phyloP scores from a whole-genome alignment of 352 stramenopile genomes.

The Globisporangium spinosum region DNA sequence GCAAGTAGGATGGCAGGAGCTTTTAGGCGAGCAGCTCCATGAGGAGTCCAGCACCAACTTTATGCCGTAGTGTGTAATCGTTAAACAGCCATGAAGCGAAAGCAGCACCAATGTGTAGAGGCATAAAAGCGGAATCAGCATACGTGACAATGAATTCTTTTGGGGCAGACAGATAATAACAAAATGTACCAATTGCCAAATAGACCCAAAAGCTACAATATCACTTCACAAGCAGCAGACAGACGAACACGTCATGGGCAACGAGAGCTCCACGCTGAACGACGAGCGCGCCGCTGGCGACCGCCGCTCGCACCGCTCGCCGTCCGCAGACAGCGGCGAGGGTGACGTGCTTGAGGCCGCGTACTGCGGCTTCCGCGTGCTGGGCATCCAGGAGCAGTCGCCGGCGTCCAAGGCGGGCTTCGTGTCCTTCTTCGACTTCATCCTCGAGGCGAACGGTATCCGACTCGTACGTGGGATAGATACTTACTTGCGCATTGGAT shows the following conservation, averaged over 20 bases:
- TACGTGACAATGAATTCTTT: no score
- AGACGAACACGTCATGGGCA: slow-evolving; percentile 33
- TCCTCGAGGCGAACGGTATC: slow-evolving; percentile 92
- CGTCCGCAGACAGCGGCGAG: slow-evolving; percentile 14
- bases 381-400: slow-evolving; percentile 95
- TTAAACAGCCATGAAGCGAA: not conserved
- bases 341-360: slow-evolving; percentile 48
- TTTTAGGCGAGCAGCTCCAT: not conserved
- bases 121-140: no score
- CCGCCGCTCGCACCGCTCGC: slow-evolving; percentile 9
- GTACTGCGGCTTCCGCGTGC: slow-evolving; percentile 91
- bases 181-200: not conserved
- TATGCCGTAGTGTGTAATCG: not conserved
- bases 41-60: no score
- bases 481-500: not conserved
- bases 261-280: slow-evolving; percentile 39
- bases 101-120: not conserved
- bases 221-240: not conserved
- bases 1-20: slow-evolving; percentile 3
- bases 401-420: slow-evolving; percentile 90
- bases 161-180: not conserved
- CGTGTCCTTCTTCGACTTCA: slow-evolving; percentile 98
- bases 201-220: not conserved
- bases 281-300: slow-evolving; percentile 12
- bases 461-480: slow-evolving; percentile 42